A percentile compares a stretch with the other conserved stretches of the same genome.
phyloP scores from a whole-genome alignment of 108 stramenopile species.

The Cylindrotheca fusiformis region DNA sequence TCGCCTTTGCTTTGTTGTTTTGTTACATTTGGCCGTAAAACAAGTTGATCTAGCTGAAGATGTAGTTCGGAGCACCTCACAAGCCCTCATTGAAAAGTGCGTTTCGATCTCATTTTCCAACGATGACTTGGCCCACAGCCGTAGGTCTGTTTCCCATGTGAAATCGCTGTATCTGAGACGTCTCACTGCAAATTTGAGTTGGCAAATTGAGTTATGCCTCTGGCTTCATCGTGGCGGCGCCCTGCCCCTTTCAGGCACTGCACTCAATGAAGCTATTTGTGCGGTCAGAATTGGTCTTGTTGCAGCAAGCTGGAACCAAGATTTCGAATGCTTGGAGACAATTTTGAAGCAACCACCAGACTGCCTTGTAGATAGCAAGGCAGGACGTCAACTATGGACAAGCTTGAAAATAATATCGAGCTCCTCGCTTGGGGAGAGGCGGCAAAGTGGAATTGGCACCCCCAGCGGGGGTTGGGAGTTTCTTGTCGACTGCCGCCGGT shows the following conservation, averaged over 20 bases:
- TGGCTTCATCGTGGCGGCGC: constrained; percentile 82
- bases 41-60: constrained; percentile 70
- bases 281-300: constrained; percentile 69
- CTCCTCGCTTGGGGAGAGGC: constrained; percentile 16
- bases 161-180: constrained; percentile 50
- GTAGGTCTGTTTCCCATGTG: constrained; percentile 31
- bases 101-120: constrained; percentile 52
- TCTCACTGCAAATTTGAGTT: constrained; percentile 47
- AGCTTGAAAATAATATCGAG: constrained; percentile 73
- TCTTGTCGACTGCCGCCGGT: constrained; percentile 76
- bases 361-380: constrained; percentile 62
- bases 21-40: constrained; percentile 48
- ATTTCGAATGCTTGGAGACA: constrained; percentile 62
- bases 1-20: constrained; percentile 54
- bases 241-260: constrained; percentile 56
- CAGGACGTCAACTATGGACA: constrained; percentile 71
- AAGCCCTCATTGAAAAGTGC: constrained; percentile 40
- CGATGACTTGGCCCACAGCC: constrained; percentile 36
- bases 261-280: constrained; percentile 67
- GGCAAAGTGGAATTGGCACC: constrained; percentile 17
- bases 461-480: constrained; percentile 90
- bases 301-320: constrained; percentile 62
- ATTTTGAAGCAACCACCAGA: constrained; percentile 76
- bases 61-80: constrained; percentile 56
- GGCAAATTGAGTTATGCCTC: constrained; percentile 81